Percentiles rank a stretch among this genome's conserved stretches.
Evolutionary conservation across 352 stramenopile genomes (phyloP).

Genomic region (Saprolegnia parasitica): DNA sequence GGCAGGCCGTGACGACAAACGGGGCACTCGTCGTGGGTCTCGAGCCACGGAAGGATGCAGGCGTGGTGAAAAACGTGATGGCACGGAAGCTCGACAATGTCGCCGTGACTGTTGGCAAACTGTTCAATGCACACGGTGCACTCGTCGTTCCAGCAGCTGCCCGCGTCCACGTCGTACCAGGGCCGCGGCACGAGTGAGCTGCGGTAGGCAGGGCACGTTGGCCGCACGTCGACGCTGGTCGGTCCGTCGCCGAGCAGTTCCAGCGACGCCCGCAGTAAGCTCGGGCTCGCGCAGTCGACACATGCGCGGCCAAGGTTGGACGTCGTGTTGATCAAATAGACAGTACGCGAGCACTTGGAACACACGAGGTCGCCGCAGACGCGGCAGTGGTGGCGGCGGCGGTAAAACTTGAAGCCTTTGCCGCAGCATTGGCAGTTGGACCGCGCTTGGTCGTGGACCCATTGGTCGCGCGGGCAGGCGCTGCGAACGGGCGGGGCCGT

Average conservation of each 20-base stretch:
- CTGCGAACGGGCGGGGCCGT: not conserved
- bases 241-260: not conserved
- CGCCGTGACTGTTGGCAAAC: not conserved
- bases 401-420: conserved; percentile 50
- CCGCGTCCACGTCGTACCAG: not conserved
- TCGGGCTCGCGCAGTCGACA: not conserved
- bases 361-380: conserved; percentile 68
- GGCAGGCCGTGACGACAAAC: not conserved
- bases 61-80: not conserved
- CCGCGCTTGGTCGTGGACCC: conserved; percentile 45
- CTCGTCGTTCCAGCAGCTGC: not conserved
- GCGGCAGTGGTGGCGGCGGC: conserved; percentile 64
- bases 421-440: conserved; percentile 57
- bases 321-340: conserved; percentile 12
- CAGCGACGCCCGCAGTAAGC: not conserved
- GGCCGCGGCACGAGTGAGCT: not conserved
- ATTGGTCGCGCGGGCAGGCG: conserved; percentile 26
- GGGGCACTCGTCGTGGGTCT: not conserved
- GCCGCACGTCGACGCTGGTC: not conserved
- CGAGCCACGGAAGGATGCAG: conserved; percentile 1
- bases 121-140: not conserved
- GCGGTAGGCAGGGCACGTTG: not conserved
- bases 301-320: conserved; percentile 5
- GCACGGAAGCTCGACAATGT: not conserved
- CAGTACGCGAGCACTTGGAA: conserved; percentile 49